These are phyloP conservation scores for Ramichloridium luteum DNA, from an alignment of 2,329 filamentous ascomycete species.

Conservation along the genomic window DNA sequence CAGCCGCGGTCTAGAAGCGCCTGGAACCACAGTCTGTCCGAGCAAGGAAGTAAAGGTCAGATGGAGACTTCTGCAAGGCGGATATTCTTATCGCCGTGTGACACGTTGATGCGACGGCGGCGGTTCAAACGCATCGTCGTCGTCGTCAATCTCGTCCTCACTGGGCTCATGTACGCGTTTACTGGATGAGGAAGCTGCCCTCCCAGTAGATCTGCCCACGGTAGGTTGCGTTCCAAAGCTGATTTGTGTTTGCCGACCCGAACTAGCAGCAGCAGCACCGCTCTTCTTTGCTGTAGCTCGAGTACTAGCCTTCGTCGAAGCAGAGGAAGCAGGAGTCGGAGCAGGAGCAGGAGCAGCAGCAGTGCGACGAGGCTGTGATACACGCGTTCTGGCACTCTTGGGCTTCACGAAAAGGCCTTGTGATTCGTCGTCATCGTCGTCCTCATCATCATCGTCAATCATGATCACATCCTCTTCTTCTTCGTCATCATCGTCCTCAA, in stretches of 20 bases:
- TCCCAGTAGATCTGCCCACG: constrained; percentile 1
- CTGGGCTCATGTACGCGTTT: constrained; percentile 29
- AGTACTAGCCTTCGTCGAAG: no score
- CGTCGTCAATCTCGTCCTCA: constrained; percentile 29
- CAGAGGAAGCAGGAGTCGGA: no score
- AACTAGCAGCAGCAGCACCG: constrained; percentile 11
- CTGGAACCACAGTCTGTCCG: no score
- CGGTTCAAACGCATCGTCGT: constrained; percentile 29
- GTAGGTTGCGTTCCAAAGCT: constrained; percentile 28
- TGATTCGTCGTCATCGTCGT: constrained; percentile 37
- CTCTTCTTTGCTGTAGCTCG: constrained; percentile 3
- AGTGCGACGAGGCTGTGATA: no score
- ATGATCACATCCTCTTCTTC: constrained; percentile 32
- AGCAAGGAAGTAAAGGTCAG: no score
- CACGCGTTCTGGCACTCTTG: no score
- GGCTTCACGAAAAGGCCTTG: constrained; percentile 32
- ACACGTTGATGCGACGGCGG: constrained; percentile 15
- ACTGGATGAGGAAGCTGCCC: constrained; percentile 9
- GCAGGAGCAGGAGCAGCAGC: no score
- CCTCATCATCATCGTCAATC: constrained; percentile 30
- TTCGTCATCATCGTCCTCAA: constrained; percentile 33
- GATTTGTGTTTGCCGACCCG: constrained; percentile 28
- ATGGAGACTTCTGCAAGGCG: no score
- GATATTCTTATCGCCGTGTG: constrained; percentile 3
- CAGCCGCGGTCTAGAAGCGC: no score